Evolutionary conservation across 2,329 filamentous ascomycete genomes (phyloP).

Genomic region (Cladosporium velox): DNA sequence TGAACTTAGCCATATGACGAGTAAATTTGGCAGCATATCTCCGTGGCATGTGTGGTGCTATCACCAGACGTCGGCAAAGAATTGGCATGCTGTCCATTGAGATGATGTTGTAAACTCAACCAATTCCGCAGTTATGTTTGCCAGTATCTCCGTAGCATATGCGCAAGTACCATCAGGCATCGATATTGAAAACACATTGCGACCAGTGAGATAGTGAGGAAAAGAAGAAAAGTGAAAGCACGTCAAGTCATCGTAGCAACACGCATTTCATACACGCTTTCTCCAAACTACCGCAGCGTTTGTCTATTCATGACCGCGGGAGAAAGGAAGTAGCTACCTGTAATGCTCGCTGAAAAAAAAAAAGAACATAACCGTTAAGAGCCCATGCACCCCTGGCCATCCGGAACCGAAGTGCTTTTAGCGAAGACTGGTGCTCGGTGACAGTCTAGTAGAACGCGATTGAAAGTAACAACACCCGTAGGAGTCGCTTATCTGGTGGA

Average conservation of each 20-base stretch:
- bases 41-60: neutral
- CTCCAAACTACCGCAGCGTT: slow-evolving; percentile 14
- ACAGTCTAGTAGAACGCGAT: slow-evolving; percentile 22
- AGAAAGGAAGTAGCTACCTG: slow-evolving; percentile 17
- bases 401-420: slow-evolving; percentile 22
- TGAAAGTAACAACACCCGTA: slow-evolving; percentile 18
- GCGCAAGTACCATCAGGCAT: neutral
- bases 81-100: neutral
- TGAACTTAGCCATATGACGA: neutral
- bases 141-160: neutral
- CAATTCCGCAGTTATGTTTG: neutral
- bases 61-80: neutral
- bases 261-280: slow-evolving; percentile 21
- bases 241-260: slow-evolving; percentile 8
- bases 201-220: neutral
- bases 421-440: slow-evolving; percentile 19
- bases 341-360: slow-evolving; percentile 23
- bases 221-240: neutral
- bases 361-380: slow-evolving; percentile 26
- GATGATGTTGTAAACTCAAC: neutral
- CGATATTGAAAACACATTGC: neutral
- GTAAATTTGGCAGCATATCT: neutral
- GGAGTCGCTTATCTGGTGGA: slow-evolving; percentile 36
- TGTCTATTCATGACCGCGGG: slow-evolving; percentile 14
- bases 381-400: slow-evolving; percentile 23